Evolutionary conservation across 164 flowering plant species (phyloP).

Genomic region (Stephania yunnanensis): DNA sequence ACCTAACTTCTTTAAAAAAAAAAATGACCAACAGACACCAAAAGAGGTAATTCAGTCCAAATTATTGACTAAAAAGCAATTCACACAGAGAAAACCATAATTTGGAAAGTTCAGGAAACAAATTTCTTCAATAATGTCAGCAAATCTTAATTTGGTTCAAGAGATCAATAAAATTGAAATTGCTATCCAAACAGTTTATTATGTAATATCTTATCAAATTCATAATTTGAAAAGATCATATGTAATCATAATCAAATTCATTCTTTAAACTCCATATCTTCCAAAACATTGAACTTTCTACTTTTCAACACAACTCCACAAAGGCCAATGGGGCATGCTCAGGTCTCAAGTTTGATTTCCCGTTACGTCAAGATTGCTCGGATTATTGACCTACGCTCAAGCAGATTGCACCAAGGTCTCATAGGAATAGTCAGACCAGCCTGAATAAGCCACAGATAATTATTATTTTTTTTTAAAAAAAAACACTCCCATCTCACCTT

Average conservation of each 20-base stretch:
- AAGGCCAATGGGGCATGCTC: too few relatives aligned
- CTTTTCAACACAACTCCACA: not conserved
- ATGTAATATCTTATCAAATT: not conserved
- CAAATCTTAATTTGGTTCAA: not conserved
- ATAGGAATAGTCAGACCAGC: too few relatives aligned
- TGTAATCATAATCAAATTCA: not conserved
- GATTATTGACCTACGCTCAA: too few relatives aligned
- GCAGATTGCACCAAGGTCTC: too few relatives aligned
- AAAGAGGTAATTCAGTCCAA: not conserved
- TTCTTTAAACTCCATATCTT: not conserved
- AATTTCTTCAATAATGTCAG: not conserved
- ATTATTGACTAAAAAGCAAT: not conserved
- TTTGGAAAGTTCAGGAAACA: not conserved
- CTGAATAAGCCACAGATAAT: too few relatives aligned
- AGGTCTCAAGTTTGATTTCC: too few relatives aligned
- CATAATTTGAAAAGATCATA: not conserved
- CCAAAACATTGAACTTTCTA: not conserved
- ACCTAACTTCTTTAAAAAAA: not conserved
- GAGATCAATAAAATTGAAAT: not conserved
- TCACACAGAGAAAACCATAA: not conserved
- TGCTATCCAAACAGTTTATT: not conserved
- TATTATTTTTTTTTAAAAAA: too few relatives aligned
- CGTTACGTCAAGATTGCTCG: too few relatives aligned
- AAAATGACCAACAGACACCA: not conserved
- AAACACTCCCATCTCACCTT: too few relatives aligned